These are phyloP conservation scores for Cytospora schulzeri DNA, from an alignment of 2,329 filamentous ascomycete species.

Conservation along the genomic window DNA sequence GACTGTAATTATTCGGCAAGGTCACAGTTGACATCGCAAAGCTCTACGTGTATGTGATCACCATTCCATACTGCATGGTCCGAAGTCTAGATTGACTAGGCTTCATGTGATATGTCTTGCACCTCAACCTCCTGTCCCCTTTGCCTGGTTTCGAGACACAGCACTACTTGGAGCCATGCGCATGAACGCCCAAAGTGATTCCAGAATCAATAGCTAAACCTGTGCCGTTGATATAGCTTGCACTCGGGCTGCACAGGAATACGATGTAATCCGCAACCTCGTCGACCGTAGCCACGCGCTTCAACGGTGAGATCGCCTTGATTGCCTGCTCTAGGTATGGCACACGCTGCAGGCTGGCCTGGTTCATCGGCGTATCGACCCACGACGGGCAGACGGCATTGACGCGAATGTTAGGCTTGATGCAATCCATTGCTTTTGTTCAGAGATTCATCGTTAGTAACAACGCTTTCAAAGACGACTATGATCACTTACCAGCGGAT, in stretches of 20 bases:
- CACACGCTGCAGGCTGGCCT: background rate
- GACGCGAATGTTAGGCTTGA: conserved; percentile 36
- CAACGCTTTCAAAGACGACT: too few species aligned
- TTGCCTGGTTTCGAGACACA: background rate
- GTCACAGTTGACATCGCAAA: too few species aligned
- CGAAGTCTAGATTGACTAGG: background rate
- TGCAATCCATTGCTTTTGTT: conserved; percentile 21
- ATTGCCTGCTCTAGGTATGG: background rate
- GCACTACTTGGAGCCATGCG: background rate
- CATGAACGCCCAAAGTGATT: background rate
- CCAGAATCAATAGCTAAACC: background rate
- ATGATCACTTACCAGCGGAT: background rate
- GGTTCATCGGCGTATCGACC: conserved; percentile 36
- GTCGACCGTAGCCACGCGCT: background rate
- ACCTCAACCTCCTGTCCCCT: background rate
- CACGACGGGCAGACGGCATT: conserved; percentile 39
- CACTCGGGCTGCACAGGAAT: conserved; percentile 1
- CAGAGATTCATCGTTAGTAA: too few species aligned
- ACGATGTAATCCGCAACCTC: conserved; percentile 7
- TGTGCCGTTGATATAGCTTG: conserved; percentile 6
- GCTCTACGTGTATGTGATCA: too few species aligned
- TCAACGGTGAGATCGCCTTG: background rate
- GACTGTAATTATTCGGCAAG: too few species aligned
- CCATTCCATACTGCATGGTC: too few species aligned
- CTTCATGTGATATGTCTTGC: background rate